phyloP scores from a whole-genome alignment of 352 stramenopile genomes.

The Achlya hypogyna region DNA sequence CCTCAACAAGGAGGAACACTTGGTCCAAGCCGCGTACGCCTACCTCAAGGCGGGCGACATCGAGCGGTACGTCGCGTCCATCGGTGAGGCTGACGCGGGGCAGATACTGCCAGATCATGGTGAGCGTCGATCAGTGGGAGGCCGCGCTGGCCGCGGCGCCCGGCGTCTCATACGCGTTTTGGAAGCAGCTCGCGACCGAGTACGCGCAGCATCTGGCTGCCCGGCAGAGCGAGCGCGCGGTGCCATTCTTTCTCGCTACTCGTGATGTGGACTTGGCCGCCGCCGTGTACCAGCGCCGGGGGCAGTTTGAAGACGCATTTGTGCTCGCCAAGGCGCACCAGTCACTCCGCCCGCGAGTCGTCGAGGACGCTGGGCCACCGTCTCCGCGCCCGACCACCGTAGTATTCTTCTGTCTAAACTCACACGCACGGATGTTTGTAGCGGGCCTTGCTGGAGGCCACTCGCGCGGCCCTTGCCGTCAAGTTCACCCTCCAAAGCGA shows the following conservation, averaged over 20 bases:
- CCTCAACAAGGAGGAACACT: constrained; percentile 6
- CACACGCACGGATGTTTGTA: not conserved
- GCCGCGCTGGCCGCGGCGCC: constrained; percentile 21
- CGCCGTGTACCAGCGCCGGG: not conserved
- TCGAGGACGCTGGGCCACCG: no score
- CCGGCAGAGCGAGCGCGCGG: constrained; percentile 1
- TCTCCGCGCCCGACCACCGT: no score
- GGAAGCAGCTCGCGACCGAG: constrained; percentile 11
- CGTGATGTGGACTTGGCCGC: constrained; percentile 7
- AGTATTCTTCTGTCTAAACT: no score
- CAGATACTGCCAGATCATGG: constrained; percentile 22
- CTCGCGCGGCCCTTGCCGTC: not conserved
- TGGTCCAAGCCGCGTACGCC: not conserved
- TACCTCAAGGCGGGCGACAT: constrained; percentile 15
- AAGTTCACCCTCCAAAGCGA: not conserved
- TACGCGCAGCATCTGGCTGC: constrained; percentile 15
- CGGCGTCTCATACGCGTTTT: constrained; percentile 22
- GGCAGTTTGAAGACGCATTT: constrained; percentile 13
- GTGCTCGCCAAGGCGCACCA: constrained; percentile 8
- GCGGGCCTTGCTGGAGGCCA: not conserved
- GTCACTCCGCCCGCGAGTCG: not conserved
- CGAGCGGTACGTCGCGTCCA: not conserved
- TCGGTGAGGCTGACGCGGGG: not conserved
- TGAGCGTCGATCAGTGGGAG: constrained; percentile 22
- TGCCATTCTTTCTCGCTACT: constrained; percentile 6